Conservation (phyloP, 2,329 filamentous ascomycete species). For the Furcasterigmium sp. region DNA sequence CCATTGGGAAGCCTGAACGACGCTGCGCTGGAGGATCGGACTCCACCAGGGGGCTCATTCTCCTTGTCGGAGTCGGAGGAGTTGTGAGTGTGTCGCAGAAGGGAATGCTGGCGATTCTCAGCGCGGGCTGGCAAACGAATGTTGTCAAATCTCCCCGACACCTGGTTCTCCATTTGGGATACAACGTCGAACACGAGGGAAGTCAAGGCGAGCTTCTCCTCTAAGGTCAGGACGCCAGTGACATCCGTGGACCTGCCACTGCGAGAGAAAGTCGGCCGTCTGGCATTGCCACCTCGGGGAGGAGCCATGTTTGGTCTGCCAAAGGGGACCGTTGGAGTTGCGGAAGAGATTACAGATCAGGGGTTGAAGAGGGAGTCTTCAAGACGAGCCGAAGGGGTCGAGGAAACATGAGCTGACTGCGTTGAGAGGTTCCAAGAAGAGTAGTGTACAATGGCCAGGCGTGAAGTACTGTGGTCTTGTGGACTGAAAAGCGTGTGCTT, state of each 20-base stretch:
- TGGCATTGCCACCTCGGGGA: conserved; percentile 26
- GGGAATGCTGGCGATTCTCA: conserved; percentile 25
- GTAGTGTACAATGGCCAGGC: no score
- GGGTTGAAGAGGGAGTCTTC: background rate
- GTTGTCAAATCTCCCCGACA: conserved; percentile 21
- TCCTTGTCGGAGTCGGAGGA: conserved; percentile 15
- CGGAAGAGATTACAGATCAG: background rate
- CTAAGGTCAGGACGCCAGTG: conserved; percentile 38
- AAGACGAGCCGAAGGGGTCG: background rate
- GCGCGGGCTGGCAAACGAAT: conserved; percentile 2
- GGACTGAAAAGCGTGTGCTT: no score
- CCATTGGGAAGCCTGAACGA: background rate
- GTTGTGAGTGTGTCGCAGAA: conserved; percentile 16
- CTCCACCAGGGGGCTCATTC: conserved; percentile 5
- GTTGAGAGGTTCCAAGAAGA: background rate
- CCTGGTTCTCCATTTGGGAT: conserved; percentile 48
- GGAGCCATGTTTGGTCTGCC: conserved; percentile 27
- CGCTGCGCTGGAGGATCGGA: background rate
- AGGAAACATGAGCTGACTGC: background rate
- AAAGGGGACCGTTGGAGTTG: background rate
- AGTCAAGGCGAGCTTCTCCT: conserved; percentile 48
- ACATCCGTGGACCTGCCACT: conserved; percentile 44
- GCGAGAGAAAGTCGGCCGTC: conserved; percentile 20
- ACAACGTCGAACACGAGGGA: conserved; percentile 46
- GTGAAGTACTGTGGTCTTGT: no score